Evolutionary conservation across 371 early-diverging fungal species (phyloP), one percentile per base, ranked within the genome.

Genomic region (Apophysomyces variabilis): DNA sequence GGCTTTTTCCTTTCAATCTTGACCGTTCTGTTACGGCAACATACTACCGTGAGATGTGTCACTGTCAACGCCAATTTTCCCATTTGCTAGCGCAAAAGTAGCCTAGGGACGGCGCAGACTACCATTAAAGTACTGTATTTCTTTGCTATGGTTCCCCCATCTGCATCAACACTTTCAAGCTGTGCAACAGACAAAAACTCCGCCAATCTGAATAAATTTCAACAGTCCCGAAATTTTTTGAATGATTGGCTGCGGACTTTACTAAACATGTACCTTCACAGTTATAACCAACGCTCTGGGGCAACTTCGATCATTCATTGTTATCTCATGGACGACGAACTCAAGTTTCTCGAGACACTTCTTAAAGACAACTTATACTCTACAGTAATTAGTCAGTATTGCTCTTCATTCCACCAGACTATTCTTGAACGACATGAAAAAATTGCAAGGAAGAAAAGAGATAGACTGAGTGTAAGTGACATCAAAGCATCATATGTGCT

Each of bases 401-500:
- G 39, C 32, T n/a, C 18, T 39, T 59, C 60, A 7, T 11, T 59
- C 7, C 16, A 59, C 21, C 60, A 59, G 16, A 32, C 60, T n/a
- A 59, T 59, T 39, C 60, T 59, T 6, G n/a, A 37, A 5, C 38
- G 60, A 13, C 43, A 32, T 39, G 18, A 59, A 39, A 43, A 9
- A 38, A n/a, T 59, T 43, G 43, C 26, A 0, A 14, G 16, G 7
- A 41, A 26, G 5, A 59, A 18, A 21, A 38, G 26, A n/a, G 44
- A 59, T 39, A 38, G 60, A 16, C 5, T 59, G 38, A 59, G 41
- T n/a, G 60, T 59, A 39, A n/a, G 60, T 43, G n/a, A 58, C 13
- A 57, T 16, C 12, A 57, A 35, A 7, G 37, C 12, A 21, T 37
- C 3, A 11, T n/a, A 2, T 16, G 18, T 47, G 18, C 12, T 14